These are phyloP conservation scores for Penicillium occitanis DNA, from an alignment of 2,329 filamentous ascomycete species.

Conservation along the genomic window DNA sequence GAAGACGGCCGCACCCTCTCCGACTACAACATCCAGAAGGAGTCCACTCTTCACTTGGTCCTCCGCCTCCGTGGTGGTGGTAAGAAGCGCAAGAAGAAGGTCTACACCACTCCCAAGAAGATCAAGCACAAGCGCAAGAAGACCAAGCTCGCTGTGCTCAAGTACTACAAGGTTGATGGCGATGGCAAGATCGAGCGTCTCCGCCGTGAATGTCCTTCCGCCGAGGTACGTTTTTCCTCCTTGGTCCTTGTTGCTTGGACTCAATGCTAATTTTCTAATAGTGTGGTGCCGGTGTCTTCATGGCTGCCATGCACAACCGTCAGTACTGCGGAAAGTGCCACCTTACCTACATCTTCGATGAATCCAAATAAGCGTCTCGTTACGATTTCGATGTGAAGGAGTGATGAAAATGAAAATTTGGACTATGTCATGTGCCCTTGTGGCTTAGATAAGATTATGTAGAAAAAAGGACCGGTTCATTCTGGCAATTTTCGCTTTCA, in stretches of 20 bases:
- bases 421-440: slow-evolving; percentile 4
- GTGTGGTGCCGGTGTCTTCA: slow-evolving; percentile 99
- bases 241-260: neutral
- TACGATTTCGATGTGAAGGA: slow-evolving; percentile 15
- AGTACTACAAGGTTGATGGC: slow-evolving; percentile 99
- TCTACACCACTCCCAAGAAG: slow-evolving; percentile 99
- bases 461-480: slow-evolving; percentile 12
- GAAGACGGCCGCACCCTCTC: slow-evolving; percentile 98
- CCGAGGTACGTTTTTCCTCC: slow-evolving; percentile 65
- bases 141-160: slow-evolving; percentile 99
- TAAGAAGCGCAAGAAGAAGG: slow-evolving; percentile 99
- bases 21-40: slow-evolving; percentile 99
- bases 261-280: slow-evolving; percentile 42
- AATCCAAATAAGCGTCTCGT: slow-evolving; percentile 54
- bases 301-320: slow-evolving; percentile 99
- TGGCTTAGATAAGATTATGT: slow-evolving; percentile 19
- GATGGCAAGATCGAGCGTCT: slow-evolving; percentile 99
- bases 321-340: slow-evolving; percentile 86
- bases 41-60: slow-evolving; percentile 96
- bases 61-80: slow-evolving; percentile 96
- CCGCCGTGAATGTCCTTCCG: slow-evolving; percentile 91
- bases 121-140: slow-evolving; percentile 99
- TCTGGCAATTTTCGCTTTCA: neutral
- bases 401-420: slow-evolving; percentile 11
- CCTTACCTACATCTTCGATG: slow-evolving; percentile 70